Conservation (phyloP, 2,329 filamentous ascomycete genomes). For the Aspergillus hiratsukae region DNA sequence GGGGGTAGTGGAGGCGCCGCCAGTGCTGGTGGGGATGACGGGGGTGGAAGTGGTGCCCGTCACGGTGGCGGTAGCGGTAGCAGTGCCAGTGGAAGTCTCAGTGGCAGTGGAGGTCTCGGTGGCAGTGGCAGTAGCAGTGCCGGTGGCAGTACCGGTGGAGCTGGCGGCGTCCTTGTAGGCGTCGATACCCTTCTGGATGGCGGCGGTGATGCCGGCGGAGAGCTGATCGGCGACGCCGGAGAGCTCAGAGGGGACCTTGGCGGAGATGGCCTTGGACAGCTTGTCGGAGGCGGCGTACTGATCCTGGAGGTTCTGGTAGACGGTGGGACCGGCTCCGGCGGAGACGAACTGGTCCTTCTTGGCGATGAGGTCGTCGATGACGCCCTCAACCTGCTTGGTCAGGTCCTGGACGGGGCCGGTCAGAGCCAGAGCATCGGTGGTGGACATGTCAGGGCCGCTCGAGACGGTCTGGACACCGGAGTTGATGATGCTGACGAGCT, state of each 20-base stretch:
- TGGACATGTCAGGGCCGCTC: conserved; percentile 16
- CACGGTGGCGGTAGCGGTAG: not conserved
- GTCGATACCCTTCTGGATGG: conserved; percentile 27
- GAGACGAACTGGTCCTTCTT: conserved; percentile 22
- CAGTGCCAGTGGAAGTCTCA: conserved; percentile 13
- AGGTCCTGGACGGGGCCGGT: conserved; percentile 10
- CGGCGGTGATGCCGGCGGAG: conserved; percentile 19
- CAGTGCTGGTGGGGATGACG: conserved; percentile 5
- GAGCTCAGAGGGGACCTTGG: conserved; percentile 23
- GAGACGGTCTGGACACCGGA: conserved; percentile 22
- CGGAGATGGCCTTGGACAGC: conserved; percentile 18
- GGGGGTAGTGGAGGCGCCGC: conserved; percentile 5
- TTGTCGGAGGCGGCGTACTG: conserved; percentile 19
- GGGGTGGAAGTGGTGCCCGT: conserved; percentile 1
- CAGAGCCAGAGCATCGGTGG: conserved; percentile 25
- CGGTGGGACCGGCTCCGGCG: conserved; percentile 12
- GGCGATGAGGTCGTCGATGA: conserved; percentile 13
- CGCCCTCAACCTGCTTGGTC: not conserved
- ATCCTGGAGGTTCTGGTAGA: conserved; percentile 15
- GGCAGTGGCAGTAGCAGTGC: conserved; percentile 7
- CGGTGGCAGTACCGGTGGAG: not conserved
- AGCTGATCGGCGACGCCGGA: conserved; percentile 17
- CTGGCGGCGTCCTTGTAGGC: conserved; percentile 7
- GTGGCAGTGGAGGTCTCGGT: conserved; percentile 12
- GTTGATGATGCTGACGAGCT: conserved; percentile 23